Base-by-base conservation (phyloP, 208 protist species). In the Leishmania gerbilli region DNA sequence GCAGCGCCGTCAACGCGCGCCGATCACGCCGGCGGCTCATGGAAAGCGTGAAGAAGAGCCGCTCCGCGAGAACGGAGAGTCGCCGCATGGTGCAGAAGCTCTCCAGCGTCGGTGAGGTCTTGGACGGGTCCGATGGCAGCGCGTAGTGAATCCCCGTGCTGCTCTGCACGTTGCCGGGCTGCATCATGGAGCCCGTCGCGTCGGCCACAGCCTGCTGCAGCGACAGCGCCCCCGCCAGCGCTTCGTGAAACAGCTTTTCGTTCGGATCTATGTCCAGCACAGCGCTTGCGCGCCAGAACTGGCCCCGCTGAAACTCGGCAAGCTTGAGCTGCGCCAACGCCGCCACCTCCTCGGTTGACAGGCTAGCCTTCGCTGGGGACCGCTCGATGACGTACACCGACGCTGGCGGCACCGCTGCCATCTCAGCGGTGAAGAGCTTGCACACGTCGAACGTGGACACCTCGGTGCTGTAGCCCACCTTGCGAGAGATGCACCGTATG, bases 361-460 rank as follows among this genome's bases (percentile, higher is more conserved):
- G 51, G 5, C 58, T 62, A 15, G 55, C 56, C 21, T 47, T 47
- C 34, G 76, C 77, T 17, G 58, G 58, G n/a, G 65, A 24, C 13
- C 17, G 15, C 68, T 88, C 88, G 37, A 87, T 75, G 3, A 86
- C 78, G 84, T 88, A 87, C 6, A 91, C 80, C 5, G 83, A 49
- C 15, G 85, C 72, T 31, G 91, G 84, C 19, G 91, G 88, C 42
- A 86, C 80, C 9, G 84, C 87, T 8, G 91, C 88, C 51, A 96
- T 80, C 47, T 91, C 76, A 19, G 93, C 91, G 3, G 89, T 89
- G 77, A 96, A 95, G 15, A 96, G 86, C 47, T 84, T 89, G 84
- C 90, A 93, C 49, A 87, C 91, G 79, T 97, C 95, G 83, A 95
- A 95, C 31, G 91, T 93, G 11, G 90, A 93, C 34, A 96, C 95